phyloP scores from a whole-genome alignment of 1,284 basidiomycete species.

The Gymnopus androsaceus region DNA sequence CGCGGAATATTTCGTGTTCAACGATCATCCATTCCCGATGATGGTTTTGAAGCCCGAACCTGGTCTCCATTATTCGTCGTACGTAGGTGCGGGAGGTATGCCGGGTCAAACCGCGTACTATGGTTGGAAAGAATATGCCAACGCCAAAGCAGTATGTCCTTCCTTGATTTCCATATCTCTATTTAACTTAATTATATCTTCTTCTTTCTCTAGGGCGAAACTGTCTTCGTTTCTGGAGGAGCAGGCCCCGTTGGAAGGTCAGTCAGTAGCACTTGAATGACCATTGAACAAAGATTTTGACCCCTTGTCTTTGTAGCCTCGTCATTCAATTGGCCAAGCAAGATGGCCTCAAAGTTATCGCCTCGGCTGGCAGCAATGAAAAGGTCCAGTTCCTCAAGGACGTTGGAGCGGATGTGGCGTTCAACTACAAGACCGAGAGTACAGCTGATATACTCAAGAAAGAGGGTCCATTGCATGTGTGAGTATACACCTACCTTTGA shows the following conservation, averaged over 20 bases:
- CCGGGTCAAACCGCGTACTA: slow-evolving; percentile 42
- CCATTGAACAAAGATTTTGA: not conserved
- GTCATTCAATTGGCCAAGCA: slow-evolving; percentile 52
- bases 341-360: slow-evolving; percentile 60
- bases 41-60: slow-evolving; percentile 28
- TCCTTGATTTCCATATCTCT: not conserved
- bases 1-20: slow-evolving; percentile 28
- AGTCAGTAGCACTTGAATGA: not conserved
- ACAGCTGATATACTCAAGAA: slow-evolving; percentile 47
- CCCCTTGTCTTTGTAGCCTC: slow-evolving; percentile 22
- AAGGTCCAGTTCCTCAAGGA: slow-evolving; percentile 55
- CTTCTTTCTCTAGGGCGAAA: slow-evolving; percentile 48
- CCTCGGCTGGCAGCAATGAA: slow-evolving; percentile 59
- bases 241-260: slow-evolving; percentile 49
- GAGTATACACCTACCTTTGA: too few species aligned
- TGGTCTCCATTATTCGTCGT: slow-evolving; percentile 33
- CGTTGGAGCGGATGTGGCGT: slow-evolving; percentile 55
- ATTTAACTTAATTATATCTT: not conserved
- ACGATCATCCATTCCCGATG: slow-evolving; percentile 7
- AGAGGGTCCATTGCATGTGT: slow-evolving; percentile 47
- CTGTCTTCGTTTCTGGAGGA: too few species aligned
- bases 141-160: slow-evolving; percentile 33
- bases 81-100: slow-evolving; percentile 39
- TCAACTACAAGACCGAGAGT: too few species aligned
- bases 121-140: too few species aligned